A percentile compares a stretch with the other conserved stretches of the same genome.
Conservation (phyloP, 768 basidiomycete species). For the Cubamyces sp. region DNA sequence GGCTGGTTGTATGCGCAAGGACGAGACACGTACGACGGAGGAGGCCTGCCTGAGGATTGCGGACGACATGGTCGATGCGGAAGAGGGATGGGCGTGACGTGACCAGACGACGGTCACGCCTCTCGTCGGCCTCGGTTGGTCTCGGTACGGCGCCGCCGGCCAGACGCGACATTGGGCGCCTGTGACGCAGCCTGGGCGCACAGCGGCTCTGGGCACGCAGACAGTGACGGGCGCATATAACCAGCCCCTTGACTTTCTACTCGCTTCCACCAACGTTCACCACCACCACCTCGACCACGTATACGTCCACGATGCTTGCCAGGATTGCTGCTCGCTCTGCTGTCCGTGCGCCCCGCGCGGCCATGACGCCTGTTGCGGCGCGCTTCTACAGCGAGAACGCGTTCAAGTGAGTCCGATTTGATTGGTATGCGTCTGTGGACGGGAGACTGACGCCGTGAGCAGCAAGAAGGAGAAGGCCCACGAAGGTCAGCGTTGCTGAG, state of each 20-base stretch:
- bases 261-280: slow-evolving; percentile 25
- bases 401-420: slow-evolving; percentile 56
- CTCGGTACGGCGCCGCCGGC: slow-evolving; percentile 27
- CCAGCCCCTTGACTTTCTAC: slow-evolving; percentile 24
- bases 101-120: slow-evolving; percentile 31
- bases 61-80: slow-evolving; percentile 63
- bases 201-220: slow-evolving; percentile 9
- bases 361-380: slow-evolving; percentile 48
- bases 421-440: not conserved
- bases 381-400: slow-evolving; percentile 63
- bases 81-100: slow-evolving; percentile 49
- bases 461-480: slow-evolving; percentile 79
- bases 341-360: slow-evolving; percentile 37
- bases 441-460: slow-evolving; percentile 29
- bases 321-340: slow-evolving; percentile 38
- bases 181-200: not conserved
- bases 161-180: slow-evolving; percentile 7
- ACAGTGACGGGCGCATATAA: slow-evolving; percentile 1
- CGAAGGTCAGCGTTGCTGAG: slow-evolving; percentile 47
- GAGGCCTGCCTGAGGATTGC: slow-evolving; percentile 63
- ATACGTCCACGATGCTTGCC: slow-evolving; percentile 45
- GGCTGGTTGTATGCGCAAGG: slow-evolving; percentile 10
- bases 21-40: slow-evolving; percentile 44
- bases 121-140: slow-evolving; percentile 27
- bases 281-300: slow-evolving; percentile 21